Evolutionary conservation across 495 filamentous ascomycete species (phyloP), one percentile per base, ranked within the genome.

Genomic region (Penicillium salamii): DNA sequence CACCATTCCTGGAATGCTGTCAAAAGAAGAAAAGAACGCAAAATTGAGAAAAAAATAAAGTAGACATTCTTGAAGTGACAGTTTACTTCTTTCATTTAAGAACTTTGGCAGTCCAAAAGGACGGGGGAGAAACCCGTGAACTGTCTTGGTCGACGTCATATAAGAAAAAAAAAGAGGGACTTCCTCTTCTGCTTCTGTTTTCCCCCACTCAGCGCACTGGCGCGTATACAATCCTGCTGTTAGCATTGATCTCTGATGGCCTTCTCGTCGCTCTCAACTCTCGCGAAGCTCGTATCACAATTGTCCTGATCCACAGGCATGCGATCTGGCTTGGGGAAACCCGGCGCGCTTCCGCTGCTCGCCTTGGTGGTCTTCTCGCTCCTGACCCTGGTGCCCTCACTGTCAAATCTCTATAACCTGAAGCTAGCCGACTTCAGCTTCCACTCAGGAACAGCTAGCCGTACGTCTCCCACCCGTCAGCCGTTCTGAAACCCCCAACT

Each of bases 321-420:
- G 71, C 64, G 69, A 52, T 66, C 67, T 47, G 68, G 68, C 21
- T 49, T 75, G 29, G 60, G 59, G 37, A 70, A 66, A 60, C 61
- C 69, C 46, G 64, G 66, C 54, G 67, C 70, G 33, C 62, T 73
- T 44, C 66, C 70, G 50, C 62, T 75, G 40, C 57, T 75, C 34
- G 66, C 57, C 23, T 42, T 75, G 46, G 15, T 73, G 35, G 53
- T 70, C 21, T 69, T 70, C 42, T 64, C 63, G 43, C 54, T 74
- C 23, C 56, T 74, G 38, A 70, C 64, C 18, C 39, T 73, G 47
- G 64, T 66, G 33, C 65, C 66, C 23, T 68, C 67, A 31, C 46
- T 73, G 32, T 61, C 68, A 36, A 67, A 54, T 46, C 54, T 68
- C 18, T 60, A 66, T 40, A 66, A 57, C 40, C 14, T 66, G 21